Evolutionary conservation across 768 basidiomycete genomes (phyloP), one percentile per base, ranked within the genome.

Genomic region (Naganishia randhawae): DNA sequence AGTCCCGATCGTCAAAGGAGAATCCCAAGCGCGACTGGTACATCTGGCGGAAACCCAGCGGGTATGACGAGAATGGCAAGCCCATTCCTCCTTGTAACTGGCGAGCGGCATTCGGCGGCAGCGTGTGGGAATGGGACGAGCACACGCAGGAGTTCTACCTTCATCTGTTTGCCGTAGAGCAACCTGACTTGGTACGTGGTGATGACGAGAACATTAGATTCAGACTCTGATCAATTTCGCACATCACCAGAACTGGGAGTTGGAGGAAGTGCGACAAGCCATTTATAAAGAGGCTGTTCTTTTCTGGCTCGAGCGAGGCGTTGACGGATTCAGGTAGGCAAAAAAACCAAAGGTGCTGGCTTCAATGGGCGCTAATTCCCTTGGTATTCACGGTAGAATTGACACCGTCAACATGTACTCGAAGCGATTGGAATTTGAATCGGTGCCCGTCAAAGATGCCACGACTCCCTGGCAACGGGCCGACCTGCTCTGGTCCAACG

Each of bases 11-110:
- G 74, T 85, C 81, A 51, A 81, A 81, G 55, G 77, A 80, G 10
- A 82, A 84, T 73, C 84, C 86, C 0, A 89, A 87, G 76, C 84
- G 88, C n/a, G 85, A 89, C 74, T 90, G 88, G 87, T 91, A 89
- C 78, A 83, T 87, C 69, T 90, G 89, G 89, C 84, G 85, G 14
- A 85, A 86, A 4, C 84, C 87, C 3, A 83, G 80, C 69, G 65
- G 51, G 9, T 82, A 80, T 70, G 84, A 85, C 67, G 80, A 80
- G 17, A 77, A 83, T 3, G 88, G 88, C 0, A 81, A 84, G 54
- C 83, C 84, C 32, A 79, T 81, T 1, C 86, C 87, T 7, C 89
- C 89, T 0, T 88, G 88, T 75, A 90, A 90, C 74, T 89, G 89
- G 89, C 82, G 33, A 74, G 53, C 66, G 27, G 66, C 55, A 16